Percentiles rank a stretch among this genome's conserved stretches.
Conservation (phyloP, 1,284 basidiomycete genomes). For the Tranzscheliella williamsii region DNA sequence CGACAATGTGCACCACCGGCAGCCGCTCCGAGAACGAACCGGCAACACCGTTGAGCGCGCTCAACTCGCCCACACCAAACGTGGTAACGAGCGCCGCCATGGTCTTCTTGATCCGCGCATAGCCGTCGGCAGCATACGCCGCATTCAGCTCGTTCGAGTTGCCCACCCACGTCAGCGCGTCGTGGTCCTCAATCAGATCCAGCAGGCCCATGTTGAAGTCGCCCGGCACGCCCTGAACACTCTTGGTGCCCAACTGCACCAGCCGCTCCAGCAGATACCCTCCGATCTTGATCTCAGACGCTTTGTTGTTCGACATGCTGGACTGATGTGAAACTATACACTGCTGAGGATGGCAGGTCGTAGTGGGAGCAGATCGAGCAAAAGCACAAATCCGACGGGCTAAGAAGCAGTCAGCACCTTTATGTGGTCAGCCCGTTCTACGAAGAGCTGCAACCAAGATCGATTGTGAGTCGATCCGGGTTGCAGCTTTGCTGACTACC, state of each 20-base stretch:
- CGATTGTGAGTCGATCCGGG: too few relatives aligned
- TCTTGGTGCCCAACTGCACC: slow-evolving; percentile 62
- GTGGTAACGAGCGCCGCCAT: slow-evolving; percentile 64
- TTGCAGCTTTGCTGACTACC: too few relatives aligned
- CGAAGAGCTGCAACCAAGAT: too few relatives aligned
- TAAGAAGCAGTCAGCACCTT: too few relatives aligned
- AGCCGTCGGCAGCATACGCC: slow-evolving; percentile 90
- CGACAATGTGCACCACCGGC: slow-evolving; percentile 88
- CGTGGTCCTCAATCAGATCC: slow-evolving; percentile 82
- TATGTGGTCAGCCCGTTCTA: too few relatives aligned
- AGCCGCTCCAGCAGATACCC: slow-evolving; percentile 57
- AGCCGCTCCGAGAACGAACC: slow-evolving; percentile 76
- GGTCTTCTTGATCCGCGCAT: slow-evolving; percentile 69
- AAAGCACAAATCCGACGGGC: neutral
- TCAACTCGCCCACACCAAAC: slow-evolving; percentile 83
- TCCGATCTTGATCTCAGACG: slow-evolving; percentile 39
- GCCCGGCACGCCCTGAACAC: slow-evolving; percentile 85
- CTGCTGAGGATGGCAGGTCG: too few relatives aligned
- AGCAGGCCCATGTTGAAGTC: slow-evolving; percentile 79
- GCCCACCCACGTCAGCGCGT: slow-evolving; percentile 78
- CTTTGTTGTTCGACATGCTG: slow-evolving; percentile 29
- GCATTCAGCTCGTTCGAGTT: slow-evolving; percentile 67
- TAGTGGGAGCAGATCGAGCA: neutral
- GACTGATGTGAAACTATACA: too few relatives aligned
- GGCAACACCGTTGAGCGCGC: slow-evolving; percentile 65